Base-by-base conservation (phyloP, 768 basidiomycete genomes). In the Rhizopogon vulgaris region DNA sequence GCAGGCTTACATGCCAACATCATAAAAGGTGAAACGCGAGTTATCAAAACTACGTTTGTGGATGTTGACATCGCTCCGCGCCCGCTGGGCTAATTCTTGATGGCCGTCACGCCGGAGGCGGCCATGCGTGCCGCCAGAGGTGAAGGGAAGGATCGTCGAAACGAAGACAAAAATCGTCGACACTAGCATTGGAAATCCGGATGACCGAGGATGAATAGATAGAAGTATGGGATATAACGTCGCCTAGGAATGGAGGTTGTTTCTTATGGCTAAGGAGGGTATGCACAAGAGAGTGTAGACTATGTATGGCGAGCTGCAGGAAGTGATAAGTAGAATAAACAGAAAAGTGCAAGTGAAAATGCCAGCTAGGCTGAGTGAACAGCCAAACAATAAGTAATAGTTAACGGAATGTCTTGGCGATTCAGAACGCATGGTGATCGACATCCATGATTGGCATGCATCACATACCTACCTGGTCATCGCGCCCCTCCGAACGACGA, bases 1-100 rank as follows among this genome's bases (percentile, higher is more conserved):
- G n/a, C 30, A 28, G 43, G 60, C 69, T 59, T 55, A 79, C 79
- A 78, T 57, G 45, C 80, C 79, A 51, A 72, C 75, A 28, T 77
- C 72, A 57, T 80, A 85, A 54, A 67, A 85, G 4, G 82, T 77
- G 67, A 76, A 76, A 49, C 74, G 75, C 3, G 75, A 58, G 41
- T 56, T 53, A 40, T 56, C 51, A 50, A 65, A 71, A 3, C 48
- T 28, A 24, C 78, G 73, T 56, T 72, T 71, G 45, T 68, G 59
- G 10, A 62, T 3, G 22, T 43, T 52, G 3, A 76, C 58, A 22
- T 74, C 68, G 10, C 67, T 71, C 25, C 66, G 62, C 30, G 70
- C 69, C 17, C 78, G 77, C 46, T 68, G 71, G 11, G 77, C 75
- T 48, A 82, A 47, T 46, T 76, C 75, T 41, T 73, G 66, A 57